Evolutionary conservation across 805 yeast species (phyloP).

Genomic region (Ogataea philodendri): DNA sequence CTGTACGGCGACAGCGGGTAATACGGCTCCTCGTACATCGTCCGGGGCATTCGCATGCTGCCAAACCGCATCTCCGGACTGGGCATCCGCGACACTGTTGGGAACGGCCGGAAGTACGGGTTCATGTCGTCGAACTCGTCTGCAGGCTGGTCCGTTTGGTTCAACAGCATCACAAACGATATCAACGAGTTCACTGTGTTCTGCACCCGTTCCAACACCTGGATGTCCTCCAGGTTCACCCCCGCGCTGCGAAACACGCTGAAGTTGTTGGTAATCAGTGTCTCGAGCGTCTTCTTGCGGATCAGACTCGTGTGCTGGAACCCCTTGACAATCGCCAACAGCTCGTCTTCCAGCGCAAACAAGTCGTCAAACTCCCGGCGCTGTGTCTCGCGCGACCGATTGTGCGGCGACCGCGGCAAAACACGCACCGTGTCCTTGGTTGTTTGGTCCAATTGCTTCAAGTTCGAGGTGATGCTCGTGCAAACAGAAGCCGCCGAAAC

Average conservation of each 20-base stretch:
- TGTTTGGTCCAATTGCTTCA: conserved; percentile 17
- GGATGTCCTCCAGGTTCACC: conserved; percentile 23
- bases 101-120: conserved; percentile 8
- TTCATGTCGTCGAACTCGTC: conserved; percentile 18
- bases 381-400: not conserved
- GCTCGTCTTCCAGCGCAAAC: conserved; percentile 17
- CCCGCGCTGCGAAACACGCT: conserved; percentile 17
- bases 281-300: conserved; percentile 15
- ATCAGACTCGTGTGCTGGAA: conserved; percentile 11
- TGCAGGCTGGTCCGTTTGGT: conserved; percentile 10
- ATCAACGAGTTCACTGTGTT: conserved; percentile 33
- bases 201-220: conserved; percentile 34
- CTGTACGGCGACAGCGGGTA: conserved; percentile 14
- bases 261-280: conserved; percentile 17
- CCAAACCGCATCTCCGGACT: conserved; percentile 7
- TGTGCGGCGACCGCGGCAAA: not conserved
- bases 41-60: conserved; percentile 10
- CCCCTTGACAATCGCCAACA: conserved; percentile 11
- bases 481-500: conserved; percentile 15
- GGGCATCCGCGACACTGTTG: conserved; percentile 7
- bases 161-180: conserved; percentile 30
- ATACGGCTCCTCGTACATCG: conserved; percentile 7
- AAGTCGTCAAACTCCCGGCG: conserved; percentile 11
- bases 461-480: conserved; percentile 18
- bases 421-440: conserved; percentile 13